phyloP scores from a whole-genome alignment of 2,329 filamentous ascomycete species.

The Penicillium palitans region DNA sequence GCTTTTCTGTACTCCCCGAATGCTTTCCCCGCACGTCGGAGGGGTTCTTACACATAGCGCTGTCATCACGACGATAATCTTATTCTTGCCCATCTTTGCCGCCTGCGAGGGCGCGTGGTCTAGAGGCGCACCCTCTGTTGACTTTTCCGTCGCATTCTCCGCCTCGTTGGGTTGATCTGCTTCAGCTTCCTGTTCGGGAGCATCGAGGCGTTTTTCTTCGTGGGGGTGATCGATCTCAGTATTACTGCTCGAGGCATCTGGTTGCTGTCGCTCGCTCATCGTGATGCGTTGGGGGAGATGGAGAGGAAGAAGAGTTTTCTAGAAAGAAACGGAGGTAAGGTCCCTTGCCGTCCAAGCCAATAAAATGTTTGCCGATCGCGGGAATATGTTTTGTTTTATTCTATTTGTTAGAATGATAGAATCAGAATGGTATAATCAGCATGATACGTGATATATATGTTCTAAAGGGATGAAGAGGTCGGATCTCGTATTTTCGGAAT shows the following conservation, averaged over 20 bases:
- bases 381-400: no score
- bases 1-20: conserved; percentile 3
- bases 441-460: background rate
- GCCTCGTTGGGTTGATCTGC: conserved; percentile 3
- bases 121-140: conserved; percentile 24
- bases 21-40: background rate
- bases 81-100: conserved; percentile 41
- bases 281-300: conserved; percentile 6
- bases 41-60: conserved; percentile 41
- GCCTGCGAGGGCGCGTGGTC: conserved; percentile 40
- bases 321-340: background rate
- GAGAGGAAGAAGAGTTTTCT: background rate
- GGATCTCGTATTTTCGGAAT: conserved; percentile 1
- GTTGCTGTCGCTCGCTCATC: conserved; percentile 7
- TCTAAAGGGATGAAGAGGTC: background rate
- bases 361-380: background rate
- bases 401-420: background rate
- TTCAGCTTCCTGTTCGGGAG: conserved; percentile 3
- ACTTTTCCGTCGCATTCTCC: conserved; percentile 20
- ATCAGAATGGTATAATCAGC: background rate
- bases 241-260: conserved; percentile 18
- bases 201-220: conserved; percentile 15
- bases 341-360: background rate
- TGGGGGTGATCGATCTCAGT: conserved; percentile 11
- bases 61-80: conserved; percentile 44